Evolutionary conservation across 352 stramenopile species (phyloP).

Genomic region (Phytophthora meadii): DNA sequence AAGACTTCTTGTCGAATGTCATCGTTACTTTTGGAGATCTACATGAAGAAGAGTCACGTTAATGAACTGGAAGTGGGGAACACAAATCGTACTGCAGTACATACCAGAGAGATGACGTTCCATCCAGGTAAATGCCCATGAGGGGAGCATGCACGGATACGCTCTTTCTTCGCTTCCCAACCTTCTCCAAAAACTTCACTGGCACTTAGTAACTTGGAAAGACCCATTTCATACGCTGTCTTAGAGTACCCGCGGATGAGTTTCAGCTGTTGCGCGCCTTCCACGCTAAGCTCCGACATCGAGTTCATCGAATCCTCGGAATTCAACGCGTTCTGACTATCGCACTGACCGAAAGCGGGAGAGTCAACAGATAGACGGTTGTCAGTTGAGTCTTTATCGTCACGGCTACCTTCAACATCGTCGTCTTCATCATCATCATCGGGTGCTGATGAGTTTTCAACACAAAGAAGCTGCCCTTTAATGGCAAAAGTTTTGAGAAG

Average conservation of each 20-base stretch:
- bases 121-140: conserved; percentile 88
- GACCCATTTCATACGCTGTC: conserved; percentile 69
- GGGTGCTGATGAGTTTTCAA: conserved; percentile 38
- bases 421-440: conserved; percentile 54
- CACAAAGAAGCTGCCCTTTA: conserved; percentile 63
- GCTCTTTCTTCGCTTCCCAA: conserved; percentile 94
- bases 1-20: conserved; percentile 97
- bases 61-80: too few relatives aligned
- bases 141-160: conserved; percentile 88
- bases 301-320: conserved; percentile 35
- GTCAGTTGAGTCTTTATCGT: conserved; percentile 7
- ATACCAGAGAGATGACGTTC: conserved; percentile 92
- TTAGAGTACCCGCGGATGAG: conserved; percentile 69
- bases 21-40: conserved; percentile 97
- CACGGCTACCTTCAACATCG: conserved; percentile 25
- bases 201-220: conserved; percentile 70
- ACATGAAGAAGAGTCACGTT: neutral
- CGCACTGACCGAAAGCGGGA: conserved; percentile 3
- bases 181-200: conserved; percentile 91
- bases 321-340: conserved; percentile 3
- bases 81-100: neutral
- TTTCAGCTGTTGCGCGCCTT: conserved; percentile 22
- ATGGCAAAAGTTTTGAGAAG: conserved; percentile 69
- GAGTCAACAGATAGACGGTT: conserved; percentile 5
- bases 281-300: conserved; percentile 22